phyloP scores from a whole-genome alignment of 306 rosid species.

The Cyclanthera cordifolia region DNA sequence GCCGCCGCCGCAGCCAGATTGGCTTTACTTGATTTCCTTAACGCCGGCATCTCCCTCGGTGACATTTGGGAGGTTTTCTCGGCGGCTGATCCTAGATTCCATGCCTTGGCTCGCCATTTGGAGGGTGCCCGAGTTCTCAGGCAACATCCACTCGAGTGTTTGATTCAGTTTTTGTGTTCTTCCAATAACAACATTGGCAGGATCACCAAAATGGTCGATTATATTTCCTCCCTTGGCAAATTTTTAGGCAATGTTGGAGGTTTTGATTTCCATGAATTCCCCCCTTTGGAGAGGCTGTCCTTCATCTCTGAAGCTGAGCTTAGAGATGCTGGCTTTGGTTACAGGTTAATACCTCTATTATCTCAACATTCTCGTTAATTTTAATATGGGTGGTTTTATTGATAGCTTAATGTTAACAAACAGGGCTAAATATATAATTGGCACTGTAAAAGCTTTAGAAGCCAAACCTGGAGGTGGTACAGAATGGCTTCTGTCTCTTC shows the following conservation, averaged over 20 bases:
- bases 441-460: conserved; percentile 53
- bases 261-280: conserved; percentile 55
- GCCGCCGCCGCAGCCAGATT: conserved; percentile 27
- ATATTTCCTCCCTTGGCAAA: conserved; percentile 58
- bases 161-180: conserved; percentile 84
- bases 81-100: conserved; percentile 51
- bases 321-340: conserved; percentile 83
- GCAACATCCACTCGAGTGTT: conserved; percentile 85
- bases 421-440: conserved; percentile 76
- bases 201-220: conserved; percentile 84
- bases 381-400: background rate
- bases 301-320: conserved; percentile 56
- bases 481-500: conserved; percentile 77
- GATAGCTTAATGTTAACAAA: background rate
- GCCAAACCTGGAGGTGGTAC: conserved; percentile 65
- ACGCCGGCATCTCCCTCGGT: conserved; percentile 44
- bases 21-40: conserved; percentile 61
- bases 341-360: conserved; percentile 35
- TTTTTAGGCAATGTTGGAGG: conserved; percentile 50
- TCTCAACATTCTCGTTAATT: background rate
- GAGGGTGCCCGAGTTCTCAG: conserved; percentile 78
- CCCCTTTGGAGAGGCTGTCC: conserved; percentile 46
- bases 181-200: conserved; percentile 74
- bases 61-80: conserved; percentile 61
- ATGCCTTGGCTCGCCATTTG: conserved; percentile 40